These are phyloP conservation scores for Boletus reticuloceps DNA, from an alignment of 768 basidiomycete genomes.

Conservation along the genomic window DNA sequence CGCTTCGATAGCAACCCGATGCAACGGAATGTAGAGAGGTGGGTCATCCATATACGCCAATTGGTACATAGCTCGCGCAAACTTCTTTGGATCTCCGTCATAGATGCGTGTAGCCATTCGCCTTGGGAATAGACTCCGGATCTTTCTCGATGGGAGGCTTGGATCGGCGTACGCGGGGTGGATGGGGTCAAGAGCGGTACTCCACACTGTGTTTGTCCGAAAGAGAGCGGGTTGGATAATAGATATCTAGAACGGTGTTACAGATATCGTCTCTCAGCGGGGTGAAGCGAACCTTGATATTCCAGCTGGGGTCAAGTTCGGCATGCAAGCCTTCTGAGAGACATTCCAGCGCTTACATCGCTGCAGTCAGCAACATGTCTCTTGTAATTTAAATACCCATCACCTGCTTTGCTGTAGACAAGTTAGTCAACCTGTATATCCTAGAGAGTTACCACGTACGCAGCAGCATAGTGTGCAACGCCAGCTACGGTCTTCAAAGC, in stretches of 20 bases:
- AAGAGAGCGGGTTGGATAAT: constrained; percentile 25
- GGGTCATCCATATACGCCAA: constrained; percentile 23
- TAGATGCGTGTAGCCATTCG: not conserved
- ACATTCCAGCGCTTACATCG: constrained; percentile 36
- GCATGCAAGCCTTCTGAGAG: constrained; percentile 36
- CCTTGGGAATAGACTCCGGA: constrained; percentile 10
- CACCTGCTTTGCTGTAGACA: constrained; percentile 26
- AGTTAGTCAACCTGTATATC: not conserved
- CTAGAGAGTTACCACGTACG: constrained; percentile 14
- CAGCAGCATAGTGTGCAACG: constrained; percentile 23
- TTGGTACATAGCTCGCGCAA: constrained; percentile 18
- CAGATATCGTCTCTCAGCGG: not conserved
- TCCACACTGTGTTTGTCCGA: constrained; percentile 12
- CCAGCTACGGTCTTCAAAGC: constrained; percentile 21
- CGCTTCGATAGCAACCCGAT: constrained; percentile 20
- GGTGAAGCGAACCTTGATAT: constrained; percentile 39
- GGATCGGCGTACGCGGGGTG: constrained; percentile 22
- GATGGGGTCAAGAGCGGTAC: constrained; percentile 1
- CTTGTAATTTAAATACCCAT: not conserved
- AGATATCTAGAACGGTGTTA: constrained; percentile 16
- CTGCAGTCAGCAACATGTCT: not conserved
- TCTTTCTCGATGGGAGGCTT: constrained; percentile 14
- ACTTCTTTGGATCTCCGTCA: constrained; percentile 23
- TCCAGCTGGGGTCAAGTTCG: constrained; percentile 47
- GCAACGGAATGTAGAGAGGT: constrained; percentile 25